These are phyloP conservation scores for Didymella lethalis DNA, from an alignment of 2,329 filamentous ascomycete species.

Conservation along the genomic window DNA sequence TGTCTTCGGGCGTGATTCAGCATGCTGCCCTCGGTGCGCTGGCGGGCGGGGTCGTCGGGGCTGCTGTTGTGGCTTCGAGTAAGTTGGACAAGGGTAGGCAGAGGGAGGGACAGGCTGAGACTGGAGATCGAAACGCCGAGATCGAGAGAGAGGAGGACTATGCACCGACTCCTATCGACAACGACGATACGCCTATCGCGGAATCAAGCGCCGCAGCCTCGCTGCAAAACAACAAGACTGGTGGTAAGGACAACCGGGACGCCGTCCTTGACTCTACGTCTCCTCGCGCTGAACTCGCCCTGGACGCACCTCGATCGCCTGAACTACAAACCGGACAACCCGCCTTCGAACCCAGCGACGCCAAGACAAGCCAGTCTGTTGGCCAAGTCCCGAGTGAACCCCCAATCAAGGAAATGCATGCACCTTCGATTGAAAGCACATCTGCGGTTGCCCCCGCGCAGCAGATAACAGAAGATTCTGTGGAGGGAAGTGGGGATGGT, in stretches of 20 bases:
- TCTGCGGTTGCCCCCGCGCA: background rate
- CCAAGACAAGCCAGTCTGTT: background rate
- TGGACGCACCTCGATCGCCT: background rate
- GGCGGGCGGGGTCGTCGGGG: slow-evolving; percentile 37
- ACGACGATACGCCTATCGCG: background rate
- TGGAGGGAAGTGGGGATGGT: too few species aligned
- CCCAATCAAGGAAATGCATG: background rate
- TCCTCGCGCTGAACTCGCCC: background rate
- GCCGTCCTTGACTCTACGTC: background rate
- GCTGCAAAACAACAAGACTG: too few species aligned
- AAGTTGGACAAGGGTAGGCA: background rate
- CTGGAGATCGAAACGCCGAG: background rate
- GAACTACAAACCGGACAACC: background rate
- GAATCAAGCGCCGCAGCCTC: background rate
- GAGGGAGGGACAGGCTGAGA: background rate
- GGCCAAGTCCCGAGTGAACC: background rate
- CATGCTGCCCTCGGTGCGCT: slow-evolving; percentile 40
- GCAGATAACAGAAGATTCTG: background rate
- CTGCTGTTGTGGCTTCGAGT: background rate
- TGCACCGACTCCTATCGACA: background rate
- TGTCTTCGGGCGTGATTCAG: slow-evolving; percentile 37
- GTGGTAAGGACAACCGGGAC: background rate
- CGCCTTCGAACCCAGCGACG: background rate
- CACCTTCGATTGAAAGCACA: background rate
- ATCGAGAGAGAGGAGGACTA: background rate